Base-by-base conservation (phyloP, 2,329 filamentous ascomycete species). In the Botrytis tulipae region DNA sequence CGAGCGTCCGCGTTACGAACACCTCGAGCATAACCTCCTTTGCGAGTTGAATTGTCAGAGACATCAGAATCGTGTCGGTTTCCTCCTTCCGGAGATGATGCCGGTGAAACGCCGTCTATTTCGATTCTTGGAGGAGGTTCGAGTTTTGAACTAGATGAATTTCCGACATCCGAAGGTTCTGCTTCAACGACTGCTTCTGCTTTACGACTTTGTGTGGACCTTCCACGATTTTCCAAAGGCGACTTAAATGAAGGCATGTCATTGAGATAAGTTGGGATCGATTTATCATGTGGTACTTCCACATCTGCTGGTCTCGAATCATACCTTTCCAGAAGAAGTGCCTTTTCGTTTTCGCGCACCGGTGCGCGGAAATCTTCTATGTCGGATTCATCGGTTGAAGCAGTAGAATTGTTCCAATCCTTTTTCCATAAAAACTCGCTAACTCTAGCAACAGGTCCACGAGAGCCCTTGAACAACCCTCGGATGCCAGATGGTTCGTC, bases 391-490 rank as follows among this genome's bases (percentile, higher is more conserved):
- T 86, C 85, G 9, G 86, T 87, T 20, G 83, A 66, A 82, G 85
- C 71, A 81, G 84, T 66, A 79, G 83, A 76, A 81, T 73, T 83
- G 84, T 76, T 84, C 83, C 20, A 79, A 46, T 91, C 89, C 78
- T 87, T 88, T 76, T 86, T 87, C 81, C 89, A 85, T 35, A 91
- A 87, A 61, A 88, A 84, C 68, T 89, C 88, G 25, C 88, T 87
- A 48, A 91, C 86, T 78, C 87, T 88, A 0, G 88, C 87, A 12
- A 90, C 86, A 78, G 91, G 90, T 75, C 85, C 90, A 72, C 92
- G 87, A 68, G 90, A 88, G 4, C 90, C 91, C 82, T 94, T 95
- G 82, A 97, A 92, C 66, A 97, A 91, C 10, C 91, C 90, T 60
- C 91, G 89, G 14, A 94, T 85, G 51, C 88, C 89, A 16, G 88